phyloP scores from a whole-genome alignment of 1,284 basidiomycete genomes.

The Sanghuangporus weigelae region DNA sequence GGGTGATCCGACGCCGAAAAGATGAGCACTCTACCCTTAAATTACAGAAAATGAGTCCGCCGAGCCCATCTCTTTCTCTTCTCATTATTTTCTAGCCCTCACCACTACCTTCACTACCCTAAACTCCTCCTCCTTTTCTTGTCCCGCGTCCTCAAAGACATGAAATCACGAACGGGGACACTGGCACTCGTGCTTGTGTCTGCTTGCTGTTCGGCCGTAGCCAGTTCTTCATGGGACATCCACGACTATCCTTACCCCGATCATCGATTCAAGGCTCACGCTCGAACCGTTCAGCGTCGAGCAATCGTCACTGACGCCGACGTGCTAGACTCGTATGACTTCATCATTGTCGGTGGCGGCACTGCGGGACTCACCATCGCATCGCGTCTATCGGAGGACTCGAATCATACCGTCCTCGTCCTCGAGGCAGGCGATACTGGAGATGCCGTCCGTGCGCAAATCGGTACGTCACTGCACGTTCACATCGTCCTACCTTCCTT shows the following conservation, averaged over 20 bases:
- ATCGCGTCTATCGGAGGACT: constrained; percentile 61
- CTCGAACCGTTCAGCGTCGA: constrained; percentile 22
- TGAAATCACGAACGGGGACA: not conserved
- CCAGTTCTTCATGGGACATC: constrained; percentile 20
- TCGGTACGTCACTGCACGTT: constrained; percentile 28
- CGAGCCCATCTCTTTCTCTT: not conserved
- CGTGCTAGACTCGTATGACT: constrained; percentile 45
- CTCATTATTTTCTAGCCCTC: not conserved
- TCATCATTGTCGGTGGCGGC: constrained; percentile 60
- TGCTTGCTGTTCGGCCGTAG: constrained; percentile 23
- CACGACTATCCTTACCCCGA: constrained; percentile 23
- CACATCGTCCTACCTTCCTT: not conserved
- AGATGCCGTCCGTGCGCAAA: constrained; percentile 35
- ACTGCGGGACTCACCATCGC: constrained; percentile 72
- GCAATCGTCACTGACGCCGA: constrained; percentile 37
- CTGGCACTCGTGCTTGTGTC: constrained; percentile 22
- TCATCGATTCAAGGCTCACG: constrained; percentile 22
- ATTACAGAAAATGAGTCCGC: not conserved
- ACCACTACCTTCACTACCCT: not conserved
- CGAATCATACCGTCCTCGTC: constrained; percentile 60
- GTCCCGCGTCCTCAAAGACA: not conserved
- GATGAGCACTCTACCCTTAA: not conserved
- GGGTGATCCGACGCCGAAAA: not conserved
- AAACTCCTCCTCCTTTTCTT: not conserved
- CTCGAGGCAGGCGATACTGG: constrained; percentile 71